Evolutionary conservation across 371 early-diverging fungal species (phyloP).

Genomic region (Lichtheimia ramosa): DNA sequence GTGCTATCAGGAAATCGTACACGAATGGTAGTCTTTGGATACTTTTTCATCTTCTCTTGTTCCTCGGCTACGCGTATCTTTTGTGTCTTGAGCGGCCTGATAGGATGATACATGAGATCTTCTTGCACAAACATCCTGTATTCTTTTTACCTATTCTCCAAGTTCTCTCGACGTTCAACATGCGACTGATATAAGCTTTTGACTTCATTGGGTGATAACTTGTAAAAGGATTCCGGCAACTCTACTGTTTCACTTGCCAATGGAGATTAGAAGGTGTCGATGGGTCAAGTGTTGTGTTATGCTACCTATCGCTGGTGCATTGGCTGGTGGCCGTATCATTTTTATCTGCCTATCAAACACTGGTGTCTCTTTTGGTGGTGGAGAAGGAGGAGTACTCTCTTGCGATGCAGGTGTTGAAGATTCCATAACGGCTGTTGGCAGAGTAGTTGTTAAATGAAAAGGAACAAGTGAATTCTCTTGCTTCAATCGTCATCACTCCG

Average conservation of each 20-base stretch:
- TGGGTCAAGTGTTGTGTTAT: neutral
- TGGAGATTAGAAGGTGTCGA: neutral
- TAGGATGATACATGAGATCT: neutral
- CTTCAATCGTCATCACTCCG: too few relatives aligned
- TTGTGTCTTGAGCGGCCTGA: constrained; percentile 51
- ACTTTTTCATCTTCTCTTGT: constrained; percentile 40
- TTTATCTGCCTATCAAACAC: constrained; percentile 29
- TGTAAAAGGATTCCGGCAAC: constrained; percentile 48
- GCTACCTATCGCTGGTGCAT: constrained; percentile 30
- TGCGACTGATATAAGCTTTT: constrained; percentile 41
- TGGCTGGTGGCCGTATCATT: constrained; percentile 31
- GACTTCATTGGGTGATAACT: constrained; percentile 35
- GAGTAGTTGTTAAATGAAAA: too few relatives aligned
- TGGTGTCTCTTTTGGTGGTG: neutral
- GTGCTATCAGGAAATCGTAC: constrained; percentile 46
- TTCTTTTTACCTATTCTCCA: constrained; percentile 39
- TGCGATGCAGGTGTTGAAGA: too few relatives aligned
- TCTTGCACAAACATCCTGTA: neutral
- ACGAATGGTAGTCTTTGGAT: constrained; percentile 50
- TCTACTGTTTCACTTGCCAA: constrained; percentile 21
- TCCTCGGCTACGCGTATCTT: constrained; percentile 48
- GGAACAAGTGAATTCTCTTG: too few relatives aligned
- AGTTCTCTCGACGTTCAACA: constrained; percentile 35
- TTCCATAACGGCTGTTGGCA: too few relatives aligned
- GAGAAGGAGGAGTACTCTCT: too few relatives aligned